Conservation (phyloP, 768 basidiomycete genomes). For the Trametes gibbosa region DNA sequence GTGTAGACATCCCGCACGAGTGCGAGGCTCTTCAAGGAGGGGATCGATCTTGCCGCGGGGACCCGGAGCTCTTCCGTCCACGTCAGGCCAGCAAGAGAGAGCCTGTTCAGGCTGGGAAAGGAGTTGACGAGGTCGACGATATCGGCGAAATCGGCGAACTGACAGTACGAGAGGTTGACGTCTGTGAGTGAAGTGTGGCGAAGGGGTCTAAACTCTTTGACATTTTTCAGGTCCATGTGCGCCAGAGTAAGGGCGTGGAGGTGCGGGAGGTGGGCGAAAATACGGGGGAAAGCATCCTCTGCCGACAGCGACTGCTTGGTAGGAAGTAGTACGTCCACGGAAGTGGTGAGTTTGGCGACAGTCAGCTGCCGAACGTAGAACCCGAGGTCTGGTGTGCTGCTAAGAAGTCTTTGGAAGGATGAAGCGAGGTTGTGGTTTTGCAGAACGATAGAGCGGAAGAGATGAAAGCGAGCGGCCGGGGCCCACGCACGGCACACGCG, state of each 20-base stretch:
- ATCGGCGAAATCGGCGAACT: conserved; percentile 25
- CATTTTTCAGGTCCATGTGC: conserved; percentile 8
- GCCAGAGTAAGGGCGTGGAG: conserved; percentile 17
- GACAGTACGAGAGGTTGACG: conserved; percentile 26
- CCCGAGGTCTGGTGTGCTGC: conserved; percentile 19
- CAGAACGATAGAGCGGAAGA: conserved; percentile 24
- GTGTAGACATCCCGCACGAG: conserved; percentile 23
- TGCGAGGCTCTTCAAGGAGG: conserved; percentile 12
- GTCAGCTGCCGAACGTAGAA: conserved; percentile 23
- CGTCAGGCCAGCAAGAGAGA: conserved; percentile 22
- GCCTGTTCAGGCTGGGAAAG: conserved; percentile 22
- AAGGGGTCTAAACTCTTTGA: not conserved
- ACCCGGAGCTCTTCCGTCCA: conserved; percentile 13
- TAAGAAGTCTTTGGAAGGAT: conserved; percentile 21
- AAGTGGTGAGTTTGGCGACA: conserved; percentile 10
- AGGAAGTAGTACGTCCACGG: not conserved
- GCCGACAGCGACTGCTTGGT: not conserved
- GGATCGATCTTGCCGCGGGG: not conserved
- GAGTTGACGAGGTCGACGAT: conserved; percentile 24
- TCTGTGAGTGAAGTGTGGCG: conserved; percentile 17
- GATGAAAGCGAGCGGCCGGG: conserved; percentile 30
- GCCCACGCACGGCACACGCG: conserved; percentile 29
- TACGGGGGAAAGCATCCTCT: conserved; percentile 2
- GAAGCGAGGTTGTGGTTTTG: conserved; percentile 3
- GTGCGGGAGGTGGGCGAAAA: conserved; percentile 15